A percentile compares a stretch with the other conserved stretches of the same genome.
Conservation (phyloP, 257 asterid genomes). For the Fraxinus pennsylvanica region DNA sequence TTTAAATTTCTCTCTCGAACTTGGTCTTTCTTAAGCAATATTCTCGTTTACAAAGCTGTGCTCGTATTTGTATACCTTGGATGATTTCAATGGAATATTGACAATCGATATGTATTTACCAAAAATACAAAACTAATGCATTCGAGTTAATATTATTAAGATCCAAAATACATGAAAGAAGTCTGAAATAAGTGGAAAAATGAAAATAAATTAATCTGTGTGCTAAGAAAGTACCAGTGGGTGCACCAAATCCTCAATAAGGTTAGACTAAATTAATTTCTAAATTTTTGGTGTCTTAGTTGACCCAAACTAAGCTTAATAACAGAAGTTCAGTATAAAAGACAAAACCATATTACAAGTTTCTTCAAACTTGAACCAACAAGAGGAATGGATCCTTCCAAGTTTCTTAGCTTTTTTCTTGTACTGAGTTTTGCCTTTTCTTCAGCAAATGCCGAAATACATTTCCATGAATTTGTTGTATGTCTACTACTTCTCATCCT, state of each 20-base stretch:
- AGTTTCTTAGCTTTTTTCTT: constrained; percentile 28
- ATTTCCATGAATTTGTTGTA: constrained; percentile 7
- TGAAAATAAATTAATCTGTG: not conserved
- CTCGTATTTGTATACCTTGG: too few relatives aligned
- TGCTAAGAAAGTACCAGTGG: constrained; percentile 31
- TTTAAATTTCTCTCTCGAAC: too few relatives aligned
- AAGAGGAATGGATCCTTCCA: not conserved
- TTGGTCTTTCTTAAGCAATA: too few relatives aligned
- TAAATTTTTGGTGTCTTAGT: constrained; percentile 24
- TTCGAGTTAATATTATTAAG: too few relatives aligned
- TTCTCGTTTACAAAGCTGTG: too few relatives aligned
- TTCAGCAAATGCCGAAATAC: not conserved
- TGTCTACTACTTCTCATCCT: not conserved
- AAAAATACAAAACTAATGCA: too few relatives aligned
- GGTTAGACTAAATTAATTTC: constrained; percentile 34
- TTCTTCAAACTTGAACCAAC: not conserved
- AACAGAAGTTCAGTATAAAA: not conserved
- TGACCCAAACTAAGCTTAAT: constrained; percentile 23
- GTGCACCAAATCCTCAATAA: constrained; percentile 48
- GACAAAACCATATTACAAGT: constrained; percentile 16
- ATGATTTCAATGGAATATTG: too few relatives aligned
- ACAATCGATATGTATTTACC: too few relatives aligned
- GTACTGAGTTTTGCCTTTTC: constrained; percentile 24
- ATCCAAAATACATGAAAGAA: not conserved
- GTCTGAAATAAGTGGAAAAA: not conserved